Base-by-base conservation (phyloP, 2,329 filamentous ascomycete species). In the Neofusicoccum sp. region DNA sequence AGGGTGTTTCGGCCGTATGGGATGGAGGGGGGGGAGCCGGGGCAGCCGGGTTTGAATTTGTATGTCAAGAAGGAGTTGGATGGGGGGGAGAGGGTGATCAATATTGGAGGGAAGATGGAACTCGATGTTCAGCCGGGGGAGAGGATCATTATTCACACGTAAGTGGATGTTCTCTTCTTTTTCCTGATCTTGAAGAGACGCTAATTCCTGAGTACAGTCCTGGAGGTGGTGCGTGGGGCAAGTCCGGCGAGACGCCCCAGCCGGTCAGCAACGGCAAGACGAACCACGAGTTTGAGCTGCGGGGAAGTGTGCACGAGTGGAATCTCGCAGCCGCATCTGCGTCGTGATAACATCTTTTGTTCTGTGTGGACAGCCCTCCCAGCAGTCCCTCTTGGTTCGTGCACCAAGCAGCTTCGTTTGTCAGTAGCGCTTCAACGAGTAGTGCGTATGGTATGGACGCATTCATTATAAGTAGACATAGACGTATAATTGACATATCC, bases 1-100 rank as follows among this genome's bases (percentile, higher is more conserved):
- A 65, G 75, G 0, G 72, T 73, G 2, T 71, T 71, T 49, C 61
- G 64, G 3, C 73, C 75, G 0, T 76, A 73, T 24, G 75, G 74
- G 3, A 71, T 75, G 70, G 64, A 64, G 1, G 73, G 73, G 1
- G 73, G 75, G 1, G 53, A 64, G 3, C 59, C 67, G 0, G 73
- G 67, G 0, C 54, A 57, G 44, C 65, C 61, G 14, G 74, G 71
- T 1, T 51, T 63, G 49, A 53, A 53, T 41, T 6, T 53, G 49
- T 53, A 53, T 20, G 49, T 53, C 12, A 53, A 24, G 49, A 69
- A 57, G 31, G 72, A 71, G n/a, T 63, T 66, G 26, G 63, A 60
- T 8, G 64, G 69, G 1, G 65, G 53, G 3, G 31, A 71, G 31
- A 71, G 71, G 24, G 65, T 62, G 58, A 69, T 75, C 11, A 73